Evolutionary conservation across 345 rosid genomes (phyloP).

Genomic region (Eucalyptus pumila): DNA sequence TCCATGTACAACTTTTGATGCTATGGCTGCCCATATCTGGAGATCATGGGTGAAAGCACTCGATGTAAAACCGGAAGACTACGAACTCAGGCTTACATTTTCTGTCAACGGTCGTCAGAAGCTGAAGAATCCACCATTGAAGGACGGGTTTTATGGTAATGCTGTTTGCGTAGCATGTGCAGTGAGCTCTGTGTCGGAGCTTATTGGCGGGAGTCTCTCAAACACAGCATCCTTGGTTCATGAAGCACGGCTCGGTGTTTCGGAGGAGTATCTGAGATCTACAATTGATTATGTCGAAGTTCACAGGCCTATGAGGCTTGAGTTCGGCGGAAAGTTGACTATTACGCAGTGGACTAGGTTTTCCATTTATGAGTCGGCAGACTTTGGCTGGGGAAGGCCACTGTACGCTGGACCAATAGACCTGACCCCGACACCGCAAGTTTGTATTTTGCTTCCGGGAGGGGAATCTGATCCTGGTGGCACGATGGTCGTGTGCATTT

Average conservation of each 20-base stretch:
- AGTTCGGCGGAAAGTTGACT: constrained; percentile 80
- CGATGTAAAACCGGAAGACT: constrained; percentile 57
- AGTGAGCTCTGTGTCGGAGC: constrained; percentile 42
- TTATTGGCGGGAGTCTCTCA: constrained; percentile 30
- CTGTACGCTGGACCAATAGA: constrained; percentile 78
- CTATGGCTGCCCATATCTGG: constrained; percentile 90
- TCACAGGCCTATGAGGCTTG: constrained; percentile 62
- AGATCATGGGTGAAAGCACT: constrained; percentile 89
- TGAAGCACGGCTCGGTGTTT: constrained; percentile 43
- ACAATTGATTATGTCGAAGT: constrained; percentile 58
- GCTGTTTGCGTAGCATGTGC: constrained; percentile 78
- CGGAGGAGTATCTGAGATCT: constrained; percentile 74
- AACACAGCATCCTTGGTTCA: constrained; percentile 43
- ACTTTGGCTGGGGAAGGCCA: constrained; percentile 91
- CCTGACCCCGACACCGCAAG: constrained; percentile 87
- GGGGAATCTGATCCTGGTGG: constrained; percentile 41
- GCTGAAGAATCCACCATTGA: constrained; percentile 41
- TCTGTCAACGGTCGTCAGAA: constrained; percentile 70
- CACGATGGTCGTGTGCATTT: constrained; percentile 59
- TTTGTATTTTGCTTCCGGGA: constrained; percentile 74
- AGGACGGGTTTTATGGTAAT: constrained; percentile 73
- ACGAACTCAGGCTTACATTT: constrained; percentile 70
- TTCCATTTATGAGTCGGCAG: constrained; percentile 65
- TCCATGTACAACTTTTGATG: constrained; percentile 63
- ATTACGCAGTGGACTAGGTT: constrained; percentile 94